Evolutionary conservation across 2,329 filamentous ascomycete genomes (phyloP).

Genomic region (Cordyceps tenuipes): DNA sequence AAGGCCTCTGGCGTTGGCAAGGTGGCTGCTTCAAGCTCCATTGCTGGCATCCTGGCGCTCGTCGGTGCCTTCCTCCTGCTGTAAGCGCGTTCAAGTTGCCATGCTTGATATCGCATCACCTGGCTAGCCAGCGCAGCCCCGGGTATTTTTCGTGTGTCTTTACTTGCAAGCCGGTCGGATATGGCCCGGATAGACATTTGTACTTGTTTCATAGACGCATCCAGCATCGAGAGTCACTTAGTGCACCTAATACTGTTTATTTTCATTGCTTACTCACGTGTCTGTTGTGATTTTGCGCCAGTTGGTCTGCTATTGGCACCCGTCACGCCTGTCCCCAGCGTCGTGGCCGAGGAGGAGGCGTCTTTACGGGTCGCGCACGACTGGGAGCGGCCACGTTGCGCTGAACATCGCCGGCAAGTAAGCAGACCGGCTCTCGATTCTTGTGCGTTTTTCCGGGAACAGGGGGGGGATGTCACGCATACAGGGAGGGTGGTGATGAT

Average conservation of each 20-base stretch:
- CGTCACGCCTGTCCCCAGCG: neutral
- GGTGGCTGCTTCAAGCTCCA: conserved; percentile 3
- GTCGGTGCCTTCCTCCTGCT: conserved; percentile 10
- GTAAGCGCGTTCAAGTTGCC: neutral
- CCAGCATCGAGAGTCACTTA: neutral
- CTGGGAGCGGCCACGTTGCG: conserved; percentile 12
- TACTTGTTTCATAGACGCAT: conserved; percentile 10
- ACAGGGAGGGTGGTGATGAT: no score
- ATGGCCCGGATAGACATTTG: conserved; percentile 6
- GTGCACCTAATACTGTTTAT: neutral
- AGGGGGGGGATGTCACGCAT: neutral
- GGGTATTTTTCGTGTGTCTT: neutral
- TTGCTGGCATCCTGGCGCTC: conserved; percentile 10
- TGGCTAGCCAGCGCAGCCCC: neutral
- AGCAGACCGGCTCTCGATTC: no score
- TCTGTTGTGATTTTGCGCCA: neutral
- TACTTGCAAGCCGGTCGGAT: conserved; percentile 3
- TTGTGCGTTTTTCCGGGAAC: no score
- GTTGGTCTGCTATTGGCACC: neutral
- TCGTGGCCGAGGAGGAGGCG: conserved; percentile 1
- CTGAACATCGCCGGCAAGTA: conserved; percentile 7
- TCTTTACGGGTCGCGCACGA: conserved; percentile 3
- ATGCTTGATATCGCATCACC: neutral
- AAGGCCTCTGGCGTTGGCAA: conserved; percentile 3
- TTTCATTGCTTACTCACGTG: neutral